Evolutionary conservation across 2,329 filamentous ascomycete species (phyloP), one percentile per base, ranked within the genome.

Genomic region (Epichloe baconii): DNA sequence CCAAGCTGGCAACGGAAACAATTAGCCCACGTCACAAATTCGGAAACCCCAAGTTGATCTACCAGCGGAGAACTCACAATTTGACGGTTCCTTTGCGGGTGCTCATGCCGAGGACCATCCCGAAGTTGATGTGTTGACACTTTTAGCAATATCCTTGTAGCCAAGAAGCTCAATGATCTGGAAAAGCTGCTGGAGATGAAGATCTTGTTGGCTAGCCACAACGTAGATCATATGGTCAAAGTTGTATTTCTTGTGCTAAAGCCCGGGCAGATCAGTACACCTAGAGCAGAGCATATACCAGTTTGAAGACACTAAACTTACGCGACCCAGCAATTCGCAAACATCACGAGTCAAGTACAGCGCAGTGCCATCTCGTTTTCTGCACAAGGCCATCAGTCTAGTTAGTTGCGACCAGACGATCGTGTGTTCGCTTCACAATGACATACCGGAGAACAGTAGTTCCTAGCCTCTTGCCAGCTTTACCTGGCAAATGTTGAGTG

Each of bases 181-280:
- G 72, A 86, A 85, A 8, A 88, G 71, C 61, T 87, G 82, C 55
- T 80, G 79, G 46, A 88, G 75, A 61, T 89, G 85, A 44, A 85
- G 73, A 58, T 85, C 83, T 61, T 88, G 85, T 56, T 83, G 78
- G 36, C 78, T 79, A 0, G 83, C 83, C 21, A 88, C 80, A 4
- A 89, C 84, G 59, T 88, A 88, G 44, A 88, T 83, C 84, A 88
- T 87, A 61, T 86, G 80, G 67, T 88, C 84, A 59, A 87, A 88
- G 1, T 80, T 64, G 68, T 80, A 80, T 60, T 77, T 75, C 21
- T 82, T 72, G 46, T 78, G 58, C 58, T 59, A 42, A 44, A 41
- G 19, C 15, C 12, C 6, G 41, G 35, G n/a, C 11, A 38, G 8
- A 12, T 52, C 19, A 52, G 52, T 19, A 38, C 21, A 31, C 3